Evolutionary conservation across 371 early-diverging fungal species (phyloP).

Genomic region (Synchytrium microbalum): DNA sequence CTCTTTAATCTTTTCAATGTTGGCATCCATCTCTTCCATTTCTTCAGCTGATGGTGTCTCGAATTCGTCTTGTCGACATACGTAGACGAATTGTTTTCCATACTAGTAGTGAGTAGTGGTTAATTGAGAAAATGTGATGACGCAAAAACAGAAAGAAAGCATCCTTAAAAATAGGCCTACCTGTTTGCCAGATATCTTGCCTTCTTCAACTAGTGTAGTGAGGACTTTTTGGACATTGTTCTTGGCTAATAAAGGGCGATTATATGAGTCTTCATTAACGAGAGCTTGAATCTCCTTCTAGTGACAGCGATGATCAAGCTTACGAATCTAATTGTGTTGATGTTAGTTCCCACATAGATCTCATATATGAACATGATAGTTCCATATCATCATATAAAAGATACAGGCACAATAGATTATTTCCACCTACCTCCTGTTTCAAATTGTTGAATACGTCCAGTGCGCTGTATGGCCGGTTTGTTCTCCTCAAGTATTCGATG

Average conservation of each 20-base stretch:
- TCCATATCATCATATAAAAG: too few relatives aligned
- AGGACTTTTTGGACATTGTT: conserved; percentile 26
- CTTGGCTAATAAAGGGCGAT: too few relatives aligned
- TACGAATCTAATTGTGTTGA: neutral
- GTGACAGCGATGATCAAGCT: too few relatives aligned
- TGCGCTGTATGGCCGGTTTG: conserved; percentile 48
- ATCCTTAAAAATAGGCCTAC: neutral
- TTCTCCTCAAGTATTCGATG: conserved; percentile 32
- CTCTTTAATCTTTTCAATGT: conserved; percentile 24
- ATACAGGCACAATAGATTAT: too few relatives aligned
- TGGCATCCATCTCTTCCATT: conserved; percentile 27
- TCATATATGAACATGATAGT: too few relatives aligned
- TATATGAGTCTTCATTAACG: too few relatives aligned
- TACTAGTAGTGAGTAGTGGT: conserved; percentile 26
- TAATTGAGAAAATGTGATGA: neutral
- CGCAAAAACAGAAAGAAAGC: too few relatives aligned
- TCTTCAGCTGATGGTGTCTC: conserved; percentile 18
- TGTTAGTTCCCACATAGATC: too few relatives aligned
- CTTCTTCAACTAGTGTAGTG: conserved; percentile 25
- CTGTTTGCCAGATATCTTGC: conserved; percentile 6
- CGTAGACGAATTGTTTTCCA: conserved; percentile 46
- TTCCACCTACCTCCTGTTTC: conserved; percentile 27
- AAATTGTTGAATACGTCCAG: conserved; percentile 49
- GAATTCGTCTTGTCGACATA: conserved; percentile 28
- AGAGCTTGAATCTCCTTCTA: too few relatives aligned